Percentiles rank a stretch among this genome's conserved stretches.
These are phyloP conservation scores for Aureobasidium musti DNA, from an alignment of 2,329 filamentous ascomycete species.

Conservation along the genomic window DNA sequence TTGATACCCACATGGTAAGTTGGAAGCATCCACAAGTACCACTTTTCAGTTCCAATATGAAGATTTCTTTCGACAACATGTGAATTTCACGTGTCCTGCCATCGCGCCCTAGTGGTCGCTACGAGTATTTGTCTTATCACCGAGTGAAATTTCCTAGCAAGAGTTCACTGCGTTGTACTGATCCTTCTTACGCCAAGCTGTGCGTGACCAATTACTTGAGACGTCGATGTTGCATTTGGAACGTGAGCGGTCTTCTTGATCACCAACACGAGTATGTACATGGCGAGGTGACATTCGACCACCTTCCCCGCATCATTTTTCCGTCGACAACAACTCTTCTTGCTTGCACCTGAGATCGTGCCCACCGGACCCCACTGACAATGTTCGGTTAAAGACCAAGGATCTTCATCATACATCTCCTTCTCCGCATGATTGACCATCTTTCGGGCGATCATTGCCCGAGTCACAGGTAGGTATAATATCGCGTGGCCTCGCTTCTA, in stretches of 20 bases:
- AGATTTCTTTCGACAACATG: background rate
- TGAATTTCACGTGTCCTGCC: background rate
- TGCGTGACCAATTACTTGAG: too few relatives aligned
- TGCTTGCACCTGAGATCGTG: background rate
- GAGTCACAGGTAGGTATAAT: background rate
- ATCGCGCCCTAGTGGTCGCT: background rate
- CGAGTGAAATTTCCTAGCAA: background rate
- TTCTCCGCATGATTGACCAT: conserved; percentile 4
- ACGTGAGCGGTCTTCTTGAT: background rate
- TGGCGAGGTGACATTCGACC: background rate
- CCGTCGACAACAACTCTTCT: background rate
- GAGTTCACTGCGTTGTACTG: background rate
- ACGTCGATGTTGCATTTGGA: background rate
- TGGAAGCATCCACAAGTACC: conserved; percentile 24
- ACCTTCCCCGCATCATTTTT: conserved; percentile 18
- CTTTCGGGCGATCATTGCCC: background rate
- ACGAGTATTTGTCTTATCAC: background rate
- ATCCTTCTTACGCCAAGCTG: too few relatives aligned
- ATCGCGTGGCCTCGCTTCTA: background rate
- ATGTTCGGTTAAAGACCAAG: conserved; percentile 7
- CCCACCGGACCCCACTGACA: conserved; percentile 5
- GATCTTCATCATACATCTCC: background rate
- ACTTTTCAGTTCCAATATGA: conserved; percentile 13
- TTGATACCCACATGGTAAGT: conserved; percentile 28
- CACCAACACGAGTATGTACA: conserved; percentile 1